Base-by-base conservation (phyloP, 1,139 yeast species). In the Sporopachydermia cereana region DNA sequence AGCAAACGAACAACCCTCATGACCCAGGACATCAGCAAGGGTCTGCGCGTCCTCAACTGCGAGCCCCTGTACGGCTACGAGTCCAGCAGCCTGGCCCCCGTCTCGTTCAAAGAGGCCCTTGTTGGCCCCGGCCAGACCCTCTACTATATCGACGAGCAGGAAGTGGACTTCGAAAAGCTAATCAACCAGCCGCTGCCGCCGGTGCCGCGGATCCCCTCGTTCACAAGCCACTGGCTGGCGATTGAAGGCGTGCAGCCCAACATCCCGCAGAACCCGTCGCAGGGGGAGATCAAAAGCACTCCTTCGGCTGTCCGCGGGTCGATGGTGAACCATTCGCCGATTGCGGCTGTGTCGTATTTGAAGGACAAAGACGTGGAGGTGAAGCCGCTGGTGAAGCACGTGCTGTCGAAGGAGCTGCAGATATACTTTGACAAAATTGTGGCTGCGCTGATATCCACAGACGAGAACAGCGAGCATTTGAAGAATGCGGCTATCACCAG, bases 191-290 rank as follows among this genome's bases (percentile, higher is more conserved):
- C 96, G 36, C 69, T 93, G 50, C 99, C 99, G 3, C 85, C 84
- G 57, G 95, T 93, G 2, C 98, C 99, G 2, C 73, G 97, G 49
- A 81, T 84, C 49, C 80, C 95, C 1, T 80, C 95, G 0, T 89
- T 84, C 60, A 86, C 97, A 0, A 96, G 97, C 2, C 99, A 93
- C 62, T 93, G 99, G 98, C 71, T 93, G 39, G 97, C 98, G 1
- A 85, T 93, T 48, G 99, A 93, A 64, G 99, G 99, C 46, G 96
- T 93, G 2, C 99, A 93, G 59, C 98, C 99, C 1, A 83, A 93
- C 45, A 91, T 93, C 47, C 95, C 96, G 1, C 98, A 93, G 63
- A 93, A 93, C 64, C 99, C 99, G 30, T 76, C 84, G 42, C 77
- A 89, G 22, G 94, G 48, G 23, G 68, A 63, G 24, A 57, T 64